These are phyloP conservation scores for Argentina anserina DNA, from an alignment of 306 rosid genomes.

Conservation along the genomic window DNA sequence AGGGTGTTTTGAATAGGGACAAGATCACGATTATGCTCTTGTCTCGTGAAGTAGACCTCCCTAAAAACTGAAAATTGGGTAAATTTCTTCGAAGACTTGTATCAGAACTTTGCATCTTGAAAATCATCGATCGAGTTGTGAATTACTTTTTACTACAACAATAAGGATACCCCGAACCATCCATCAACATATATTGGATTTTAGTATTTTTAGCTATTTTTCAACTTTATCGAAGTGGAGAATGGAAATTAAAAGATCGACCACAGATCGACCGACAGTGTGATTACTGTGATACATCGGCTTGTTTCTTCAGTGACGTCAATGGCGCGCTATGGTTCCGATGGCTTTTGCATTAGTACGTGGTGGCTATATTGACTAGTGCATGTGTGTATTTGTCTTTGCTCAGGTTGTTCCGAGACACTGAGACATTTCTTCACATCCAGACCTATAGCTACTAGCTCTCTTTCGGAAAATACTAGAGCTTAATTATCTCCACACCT, in stretches of 20 bases:
- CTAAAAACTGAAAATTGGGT: background rate
- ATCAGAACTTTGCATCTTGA: too few species aligned
- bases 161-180: too few species aligned
- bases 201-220: too few species aligned
- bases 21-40: background rate
- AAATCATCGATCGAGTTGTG: too few species aligned
- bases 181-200: too few species aligned
- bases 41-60: background rate
- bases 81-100: background rate
- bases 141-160: background rate
- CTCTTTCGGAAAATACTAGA: background rate
- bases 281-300: too few species aligned
- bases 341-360: background rate
- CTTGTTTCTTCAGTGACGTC: background rate
- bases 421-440: constrained; percentile 4
- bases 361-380: too few species aligned
- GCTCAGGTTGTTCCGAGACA: background rate
- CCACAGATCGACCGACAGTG: too few species aligned
- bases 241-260: too few species aligned
- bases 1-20: background rate
- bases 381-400: background rate
- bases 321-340: background rate
- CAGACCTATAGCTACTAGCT: background rate
- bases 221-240: too few species aligned
- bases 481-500: constrained; percentile 5